phyloP scores from a whole-genome alignment of 2,329 filamentous ascomycete species.

The Botryosphaeria dothidea region DNA sequence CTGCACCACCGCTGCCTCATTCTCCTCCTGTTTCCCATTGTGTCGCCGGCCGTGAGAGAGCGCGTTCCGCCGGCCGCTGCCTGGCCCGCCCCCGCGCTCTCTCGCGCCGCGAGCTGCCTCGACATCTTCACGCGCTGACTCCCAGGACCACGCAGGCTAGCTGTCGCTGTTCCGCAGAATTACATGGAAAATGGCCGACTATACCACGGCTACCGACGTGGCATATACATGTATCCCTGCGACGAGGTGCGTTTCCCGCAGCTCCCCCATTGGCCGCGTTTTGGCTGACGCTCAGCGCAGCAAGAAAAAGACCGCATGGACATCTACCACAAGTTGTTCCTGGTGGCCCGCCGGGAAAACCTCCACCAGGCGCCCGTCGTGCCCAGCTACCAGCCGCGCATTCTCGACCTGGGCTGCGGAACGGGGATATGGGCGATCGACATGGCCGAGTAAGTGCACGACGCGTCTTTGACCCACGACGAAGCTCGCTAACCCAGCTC shows the following conservation, averaged over 20 bases:
- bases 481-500: constrained; percentile 30
- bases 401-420: constrained; percentile 74
- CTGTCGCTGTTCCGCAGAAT: constrained; percentile 44
- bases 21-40: constrained; percentile 10
- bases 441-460: constrained; percentile 67
- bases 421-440: constrained; percentile 92
- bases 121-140: background rate
- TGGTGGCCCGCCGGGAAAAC: constrained; percentile 59
- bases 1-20: constrained; percentile 15
- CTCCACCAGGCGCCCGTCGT: constrained; percentile 48
- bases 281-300: constrained; percentile 39
- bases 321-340: constrained; percentile 77
- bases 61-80: constrained; percentile 9
- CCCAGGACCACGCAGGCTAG: constrained; percentile 31
- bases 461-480: background rate
- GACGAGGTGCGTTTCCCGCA: constrained; percentile 62
- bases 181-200: constrained; percentile 66
- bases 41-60: constrained; percentile 5
- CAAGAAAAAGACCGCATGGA: constrained; percentile 76
- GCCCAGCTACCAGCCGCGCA: constrained; percentile 44
- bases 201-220: constrained; percentile 68
- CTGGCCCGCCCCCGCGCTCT: background rate
- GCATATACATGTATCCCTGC: constrained; percentile 75
- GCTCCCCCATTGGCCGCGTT: background rate
- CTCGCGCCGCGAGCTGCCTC: background rate